phyloP scores from a whole-genome alignment of 768 basidiomycete species.

The Termitomyces sp. region DNA sequence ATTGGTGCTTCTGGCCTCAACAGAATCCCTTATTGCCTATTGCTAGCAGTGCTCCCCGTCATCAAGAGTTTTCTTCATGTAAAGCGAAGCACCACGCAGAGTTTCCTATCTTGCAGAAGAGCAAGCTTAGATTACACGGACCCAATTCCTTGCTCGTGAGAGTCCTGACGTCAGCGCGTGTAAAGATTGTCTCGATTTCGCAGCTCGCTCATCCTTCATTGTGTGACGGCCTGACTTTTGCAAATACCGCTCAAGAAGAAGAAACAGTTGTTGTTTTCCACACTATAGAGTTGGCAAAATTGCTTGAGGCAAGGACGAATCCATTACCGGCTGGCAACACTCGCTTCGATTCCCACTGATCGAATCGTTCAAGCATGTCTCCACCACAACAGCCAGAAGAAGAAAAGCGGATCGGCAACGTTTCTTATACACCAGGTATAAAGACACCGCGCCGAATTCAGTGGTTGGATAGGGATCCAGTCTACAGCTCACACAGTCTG shows the following conservation, averaged over 20 bases:
- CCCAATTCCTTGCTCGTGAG: neutral
- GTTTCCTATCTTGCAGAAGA: neutral
- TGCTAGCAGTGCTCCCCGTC: no score
- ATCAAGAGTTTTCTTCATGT: neutral
- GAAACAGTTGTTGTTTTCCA: neutral
- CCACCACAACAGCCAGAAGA: conserved; percentile 7
- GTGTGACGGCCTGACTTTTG: neutral
- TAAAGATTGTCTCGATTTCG: neutral
- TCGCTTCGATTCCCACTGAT: neutral
- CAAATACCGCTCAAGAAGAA: neutral
- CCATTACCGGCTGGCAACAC: neutral
- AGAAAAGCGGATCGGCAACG: conserved; percentile 3
- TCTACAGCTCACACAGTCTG: conserved; percentile 30
- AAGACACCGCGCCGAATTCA: conserved; percentile 49
- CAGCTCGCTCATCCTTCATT: neutral
- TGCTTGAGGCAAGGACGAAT: neutral
- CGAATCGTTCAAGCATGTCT: neutral
- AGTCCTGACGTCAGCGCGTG: neutral
- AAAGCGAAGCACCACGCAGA: neutral
- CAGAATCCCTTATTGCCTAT: neutral
- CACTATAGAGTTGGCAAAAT: neutral
- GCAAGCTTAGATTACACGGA: neutral
- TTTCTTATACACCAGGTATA: conserved; percentile 20
- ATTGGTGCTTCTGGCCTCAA: neutral
- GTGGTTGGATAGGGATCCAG: conserved; percentile 32